These are phyloP conservation scores for Mortierella sp. DNA, from an alignment of 371 early-diverging fungal species.

Conservation along the genomic window DNA sequence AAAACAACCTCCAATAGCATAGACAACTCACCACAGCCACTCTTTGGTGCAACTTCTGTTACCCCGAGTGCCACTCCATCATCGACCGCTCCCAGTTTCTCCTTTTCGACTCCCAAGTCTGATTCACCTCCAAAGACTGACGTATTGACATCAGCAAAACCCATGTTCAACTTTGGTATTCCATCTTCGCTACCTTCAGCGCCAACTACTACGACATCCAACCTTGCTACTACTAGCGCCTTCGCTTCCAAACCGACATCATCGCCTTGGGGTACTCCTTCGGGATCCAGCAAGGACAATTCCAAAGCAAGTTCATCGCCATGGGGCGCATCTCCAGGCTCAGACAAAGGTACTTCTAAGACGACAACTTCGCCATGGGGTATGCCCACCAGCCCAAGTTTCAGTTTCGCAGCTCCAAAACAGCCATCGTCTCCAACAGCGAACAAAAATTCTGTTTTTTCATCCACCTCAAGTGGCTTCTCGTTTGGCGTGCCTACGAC, in stretches of 20 bases:
- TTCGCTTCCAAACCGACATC: neutral
- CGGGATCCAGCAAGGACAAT: no score
- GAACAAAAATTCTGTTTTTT: neutral
- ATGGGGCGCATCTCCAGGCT: neutral
- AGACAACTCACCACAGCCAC: neutral
- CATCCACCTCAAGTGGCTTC: neutral
- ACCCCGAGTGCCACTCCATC: neutral
- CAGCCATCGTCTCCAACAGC: neutral
- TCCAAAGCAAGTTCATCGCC: neutral
- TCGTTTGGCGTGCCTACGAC: neutral
- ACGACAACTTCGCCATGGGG: conserved; percentile 1
- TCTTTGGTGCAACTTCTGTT: neutral
- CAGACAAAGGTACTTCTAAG: neutral
- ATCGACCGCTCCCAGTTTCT: neutral
- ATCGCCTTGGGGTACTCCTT: no score
- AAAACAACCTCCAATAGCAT: neutral
- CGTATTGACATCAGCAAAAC: neutral
- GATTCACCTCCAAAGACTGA: neutral
- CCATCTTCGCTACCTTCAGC: neutral
- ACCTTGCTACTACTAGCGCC: neutral
- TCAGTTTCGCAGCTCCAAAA: neutral
- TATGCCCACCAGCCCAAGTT: neutral
- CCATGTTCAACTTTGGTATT: conserved; percentile 28
- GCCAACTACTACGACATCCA: neutral
- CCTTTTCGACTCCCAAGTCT: conserved; percentile 11